phyloP scores from a whole-genome alignment of 257 asterid species.

The Gardenia jasminoides region DNA sequence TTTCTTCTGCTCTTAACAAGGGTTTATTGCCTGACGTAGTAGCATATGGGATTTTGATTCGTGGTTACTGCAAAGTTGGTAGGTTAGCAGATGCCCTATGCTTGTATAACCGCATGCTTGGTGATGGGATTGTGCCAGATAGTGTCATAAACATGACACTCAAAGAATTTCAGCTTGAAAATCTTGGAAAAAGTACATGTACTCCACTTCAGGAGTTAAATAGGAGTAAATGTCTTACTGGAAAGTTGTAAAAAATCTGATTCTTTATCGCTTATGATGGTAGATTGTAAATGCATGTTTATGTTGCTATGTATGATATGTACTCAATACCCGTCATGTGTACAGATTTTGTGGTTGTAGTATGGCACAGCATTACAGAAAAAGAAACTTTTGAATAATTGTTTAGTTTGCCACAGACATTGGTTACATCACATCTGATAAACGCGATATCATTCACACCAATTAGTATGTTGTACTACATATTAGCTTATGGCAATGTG shows the following conservation, averaged over 20 bases:
- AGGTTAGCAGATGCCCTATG: constrained; percentile 32
- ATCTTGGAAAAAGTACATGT: neutral
- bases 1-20: constrained; percentile 25
- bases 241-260: constrained; percentile 4
- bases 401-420: neutral
- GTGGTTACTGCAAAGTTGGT: constrained; percentile 37
- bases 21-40: constrained; percentile 38
- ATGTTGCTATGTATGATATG: neutral
- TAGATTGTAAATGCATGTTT: neutral
- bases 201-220: constrained; percentile 10
- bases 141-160: constrained; percentile 27
- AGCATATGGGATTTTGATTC: constrained; percentile 38
- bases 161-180: constrained; percentile 18
- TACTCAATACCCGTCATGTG: neutral
- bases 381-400: neutral
- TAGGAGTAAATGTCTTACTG: neutral
- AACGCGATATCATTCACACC: neutral
- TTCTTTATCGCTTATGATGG: neutral
- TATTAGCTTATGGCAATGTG: neutral
- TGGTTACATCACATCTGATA: neutral
- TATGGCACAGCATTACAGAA: neutral
- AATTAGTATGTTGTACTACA: neutral
- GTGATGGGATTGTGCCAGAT: constrained; percentile 35
- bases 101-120: constrained; percentile 33
- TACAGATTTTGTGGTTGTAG: neutral